Base-by-base conservation (phyloP, 2,329 filamentous ascomycete genomes). In the Elsinoe batatas region DNA sequence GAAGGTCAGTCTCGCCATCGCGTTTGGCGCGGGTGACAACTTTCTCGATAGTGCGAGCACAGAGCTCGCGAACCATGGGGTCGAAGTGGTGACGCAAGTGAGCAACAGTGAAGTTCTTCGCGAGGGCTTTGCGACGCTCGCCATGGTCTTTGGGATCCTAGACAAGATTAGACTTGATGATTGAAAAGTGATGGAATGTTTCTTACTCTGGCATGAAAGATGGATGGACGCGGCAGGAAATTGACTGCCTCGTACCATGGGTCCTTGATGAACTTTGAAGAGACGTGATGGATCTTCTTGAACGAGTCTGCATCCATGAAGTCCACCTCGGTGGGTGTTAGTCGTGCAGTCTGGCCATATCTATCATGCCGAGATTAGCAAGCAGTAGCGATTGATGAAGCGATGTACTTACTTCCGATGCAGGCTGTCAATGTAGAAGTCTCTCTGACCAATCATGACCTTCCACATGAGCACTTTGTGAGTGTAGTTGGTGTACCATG, bases 201-300 rank as follows among this genome's bases (percentile, higher is more conserved):
- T 20, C 53, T 46, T 37, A 56, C 53, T 56, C 53, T 56, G 30
- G 43, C 42, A 22, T 56, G 30, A 17, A 56, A 56, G 40, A 56
- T 56, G 1, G 53, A 46, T 36, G 53, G 53, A 20, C 53, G 53
- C 11, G 53, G 53, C 22, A 56, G 22, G 17, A 56, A 56, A 32
- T 56, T 56, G 13, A 56, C 53, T 5, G 53, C 53, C 32, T 56
- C 53, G 37, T 56, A 56, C 53, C 53, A 56, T 3, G 53, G 53
- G 38, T 56, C 53, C 17, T 56, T 56, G 43, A 56, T 47, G 36
- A 56, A 56, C 40, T 56, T 56, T 26, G 53, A 56, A 33, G 53
- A 56, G n/a, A 47, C 53, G 47, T 56, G 53, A 32, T 56, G 53
- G 35, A 56, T 56, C 53, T 44, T 46, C 36, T 47, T 56, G 43